A percentile compares a stretch with the other conserved stretches of the same genome.
Conservation (phyloP, 106 monocot genomes). For the Dendrobium officinale region DNA sequence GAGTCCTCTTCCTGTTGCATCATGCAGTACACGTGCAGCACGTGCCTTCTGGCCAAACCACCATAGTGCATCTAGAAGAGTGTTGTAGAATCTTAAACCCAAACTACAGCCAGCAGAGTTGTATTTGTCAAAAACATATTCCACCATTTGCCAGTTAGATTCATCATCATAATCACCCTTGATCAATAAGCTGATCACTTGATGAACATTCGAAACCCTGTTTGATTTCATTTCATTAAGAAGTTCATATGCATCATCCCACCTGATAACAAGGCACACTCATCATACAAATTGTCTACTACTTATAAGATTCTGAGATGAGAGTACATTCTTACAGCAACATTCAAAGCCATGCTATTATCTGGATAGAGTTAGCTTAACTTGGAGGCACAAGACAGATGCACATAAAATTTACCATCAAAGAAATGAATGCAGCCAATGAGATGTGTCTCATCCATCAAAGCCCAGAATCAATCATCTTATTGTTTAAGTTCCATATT, state of each 20-base stretch:
- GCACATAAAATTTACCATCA: neutral
- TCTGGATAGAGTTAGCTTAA: neutral
- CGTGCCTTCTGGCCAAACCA: constrained; percentile 84
- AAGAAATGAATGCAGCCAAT: neutral
- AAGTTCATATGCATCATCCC: constrained; percentile 67
- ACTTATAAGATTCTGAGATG: neutral
- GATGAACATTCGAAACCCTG: constrained; percentile 62
- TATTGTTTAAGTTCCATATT: neutral
- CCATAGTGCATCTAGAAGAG: constrained; percentile 88
- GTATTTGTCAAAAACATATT: constrained; percentile 78
- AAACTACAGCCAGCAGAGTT: constrained; percentile 76
- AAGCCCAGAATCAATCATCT: neutral
- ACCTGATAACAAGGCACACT: constrained; percentile 30
- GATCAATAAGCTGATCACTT: constrained; percentile 85
- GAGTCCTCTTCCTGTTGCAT: constrained; percentile 55
- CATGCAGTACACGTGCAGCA: constrained; percentile 55
- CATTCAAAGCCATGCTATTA: neutral
- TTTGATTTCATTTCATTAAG: constrained; percentile 80
- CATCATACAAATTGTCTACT: neutral
- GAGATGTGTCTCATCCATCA: neutral
- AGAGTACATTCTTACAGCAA: neutral
- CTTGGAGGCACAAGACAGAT: neutral
- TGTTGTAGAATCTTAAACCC: constrained; percentile 71
- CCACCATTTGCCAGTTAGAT: constrained; percentile 99
- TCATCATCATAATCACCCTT: constrained; percentile 86